Evolutionary conservation across 495 filamentous ascomycete genomes (phyloP), one percentile per base, ranked within the genome.

Genomic region (Diplogelasinospora grovesii): DNA sequence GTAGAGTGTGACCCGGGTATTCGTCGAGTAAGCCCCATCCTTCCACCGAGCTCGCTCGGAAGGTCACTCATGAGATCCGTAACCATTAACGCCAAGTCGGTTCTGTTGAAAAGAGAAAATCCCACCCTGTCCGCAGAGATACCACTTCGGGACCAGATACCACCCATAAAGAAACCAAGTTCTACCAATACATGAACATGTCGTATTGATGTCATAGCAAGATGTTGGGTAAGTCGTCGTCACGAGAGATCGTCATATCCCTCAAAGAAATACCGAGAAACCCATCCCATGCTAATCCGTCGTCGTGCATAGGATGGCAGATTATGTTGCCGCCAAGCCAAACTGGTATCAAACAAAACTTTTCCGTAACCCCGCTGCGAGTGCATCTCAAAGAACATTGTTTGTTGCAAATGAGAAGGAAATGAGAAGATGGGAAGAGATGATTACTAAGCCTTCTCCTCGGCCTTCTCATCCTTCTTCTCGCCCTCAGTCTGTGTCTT

Each of bases 401-500:
- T n/a, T 32, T 61, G 46, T 47, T 51, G 48, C 51, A 45, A 56
- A 64, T 48, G 48, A 45, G 50, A 53, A 49, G 49, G 59, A 59
- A 56, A 54, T 50, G 48, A 53, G 48, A 49, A 43, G 28, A 50
- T 41, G 39, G 20, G 13, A 8, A 43, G 33, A 50, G 39, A 53
- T 30, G 24, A 31, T 25, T 31, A 43, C 55, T 74, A 74, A 56
- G 69, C 70, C 57, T 71, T 75, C 53, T 73, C 74, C 60, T 78
- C 77, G 41, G 64, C 52, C 61, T 77, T 79, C 9, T 70, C 72
- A 31, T 56, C 55, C 20, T 68, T 63, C 8, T 44, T 45, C 39
- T 53, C 63, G 33, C 71, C 67, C 28, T 49, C 43, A 36, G 47
- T 33, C 57, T 83, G 80, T 61, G 77, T 82, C 78, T 96, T 96